Conservation (phyloP, 2,329 filamentous ascomycete genomes). For the Calonectria montana region DNA sequence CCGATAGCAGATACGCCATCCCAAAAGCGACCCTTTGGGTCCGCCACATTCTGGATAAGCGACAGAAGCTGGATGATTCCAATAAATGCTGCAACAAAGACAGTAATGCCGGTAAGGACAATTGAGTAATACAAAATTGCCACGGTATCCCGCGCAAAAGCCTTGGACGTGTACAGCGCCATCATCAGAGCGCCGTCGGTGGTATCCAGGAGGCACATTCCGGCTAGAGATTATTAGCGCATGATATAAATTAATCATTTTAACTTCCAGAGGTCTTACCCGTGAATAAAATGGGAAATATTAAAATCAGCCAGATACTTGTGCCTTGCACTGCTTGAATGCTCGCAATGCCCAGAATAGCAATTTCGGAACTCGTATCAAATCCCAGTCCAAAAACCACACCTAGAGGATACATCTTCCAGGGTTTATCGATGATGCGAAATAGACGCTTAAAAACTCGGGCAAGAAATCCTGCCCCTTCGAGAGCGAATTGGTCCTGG, state of each 20-base stretch:
- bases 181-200: constrained; percentile 96
- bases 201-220: constrained; percentile 96
- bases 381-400: constrained; percentile 93
- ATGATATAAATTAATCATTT: no score
- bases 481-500: constrained; percentile 70
- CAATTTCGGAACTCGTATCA: constrained; percentile 94
- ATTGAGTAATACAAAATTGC: constrained; percentile 95
- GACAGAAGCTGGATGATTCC: constrained; percentile 87
- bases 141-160: constrained; percentile 83
- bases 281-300: constrained; percentile 92
- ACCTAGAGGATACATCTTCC: constrained; percentile 97
- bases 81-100: constrained; percentile 86
- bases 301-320: constrained; percentile 91
- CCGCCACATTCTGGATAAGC: constrained; percentile 79
- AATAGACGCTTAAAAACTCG: constrained; percentile 80
- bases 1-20: constrained; percentile 81
- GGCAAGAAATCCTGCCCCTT: constrained; percentile 82
- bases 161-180: constrained; percentile 85
- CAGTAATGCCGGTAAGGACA: constrained; percentile 84
- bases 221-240: constrained; percentile 61
- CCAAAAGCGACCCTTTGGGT: constrained; percentile 86
- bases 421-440: constrained; percentile 77
- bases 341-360: constrained; percentile 88
- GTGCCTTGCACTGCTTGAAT: constrained; percentile 89
- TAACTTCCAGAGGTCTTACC: constrained; percentile 57